Base-by-base conservation (phyloP, 768 basidiomycete genomes). In the Lepiota venenata region DNA sequence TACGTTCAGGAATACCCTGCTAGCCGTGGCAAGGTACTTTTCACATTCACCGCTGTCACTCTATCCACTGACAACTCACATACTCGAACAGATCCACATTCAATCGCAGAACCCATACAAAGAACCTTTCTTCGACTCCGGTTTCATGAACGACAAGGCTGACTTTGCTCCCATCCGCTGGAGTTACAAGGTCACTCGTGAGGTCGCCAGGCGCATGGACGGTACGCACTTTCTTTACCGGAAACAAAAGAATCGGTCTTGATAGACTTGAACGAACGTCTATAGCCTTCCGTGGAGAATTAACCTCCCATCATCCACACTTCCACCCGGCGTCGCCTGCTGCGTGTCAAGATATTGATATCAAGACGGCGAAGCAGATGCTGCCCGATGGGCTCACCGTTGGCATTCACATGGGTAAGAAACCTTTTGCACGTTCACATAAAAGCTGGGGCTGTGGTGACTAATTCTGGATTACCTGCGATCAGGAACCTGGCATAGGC, bases 121-220 rank as follows among this genome's bases (percentile, higher is more conserved):
- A 60, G 81, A 80, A 59, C 84, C 86, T 3, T 72, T 65, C 69
- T 87, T 86, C 62, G 86, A 88, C 71, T 79, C 77, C 55, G 86
- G 86, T n/a, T 87, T 88, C 79, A 83, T 88, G 85, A 87, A 85
- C 72, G 65, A 87, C 74, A 85, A 85, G 73, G 85, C 85, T 25
- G 86, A 87, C 71, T 85, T 86, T 61, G 84, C 84, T 20, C 86
- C 86, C 12, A 82, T 87, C 60, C 81, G 84, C 35, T 87, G 86
- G 86, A 82, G 82, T 64, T 87, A 87, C 74, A 87, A 87, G 81
- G 83, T 82, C 75, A 84, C 83, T 14, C 81, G 86, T 58, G 85
- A 87, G 61, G 70, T 87, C 20, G 86, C 85, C 20, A 76, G 85
- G 60, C 73, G 85, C 59, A 87, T 87, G 86, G 85, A 87, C 56